Evolutionary conservation across 257 asterid species (phyloP), one percentile per base, ranked within the genome.

Genomic region (Solanum etuberosum): DNA sequence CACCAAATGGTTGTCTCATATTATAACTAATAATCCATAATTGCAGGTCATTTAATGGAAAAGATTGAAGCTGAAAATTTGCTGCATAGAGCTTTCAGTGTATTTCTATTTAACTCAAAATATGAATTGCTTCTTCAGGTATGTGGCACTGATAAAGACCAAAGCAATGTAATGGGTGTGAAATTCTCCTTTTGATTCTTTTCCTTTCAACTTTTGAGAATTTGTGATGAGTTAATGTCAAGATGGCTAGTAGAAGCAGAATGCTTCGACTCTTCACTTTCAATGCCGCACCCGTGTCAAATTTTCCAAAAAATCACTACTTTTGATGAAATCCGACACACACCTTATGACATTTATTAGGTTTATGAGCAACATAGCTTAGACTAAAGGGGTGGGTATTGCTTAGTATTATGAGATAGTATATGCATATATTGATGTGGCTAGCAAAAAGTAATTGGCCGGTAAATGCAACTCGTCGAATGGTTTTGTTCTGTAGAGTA

Each of bases 31-130:
- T 51, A 57, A 71, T 54, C 86, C 83, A 74, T 83, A 34, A 77
- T 80, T 89, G 93, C 94, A 96, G 99, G 99, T 84, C 99, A 96
- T 91, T 91, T 96, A 90, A 94, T 94, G 98, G 98, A 93, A 90
- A 96, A 94, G 90, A 96, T 96, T 13, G 98, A 95, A 88, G 87
- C 98, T 21, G 92, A 91, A 85, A 95, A 96, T 86, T 82, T 93
- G 91, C 92, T 96, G 77, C 99, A 96, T 85, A 92, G 99, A 91
- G 99, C 99, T 90, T 96, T 96, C 93, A 96, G 99, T 78, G 99
- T 96, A 83, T 96, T 96, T 88, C 90, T 96, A 78, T 96, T 96
- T 85, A 96, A 96, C 95, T 94, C 98, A 11, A 95, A 95, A 87
- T 94, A 90, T 80, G 99, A 96, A 93, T 89, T 95, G 48, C 92